Conservation (phyloP, 2,329 filamentous ascomycete species). For the Calonectria fujianensis region DNA sequence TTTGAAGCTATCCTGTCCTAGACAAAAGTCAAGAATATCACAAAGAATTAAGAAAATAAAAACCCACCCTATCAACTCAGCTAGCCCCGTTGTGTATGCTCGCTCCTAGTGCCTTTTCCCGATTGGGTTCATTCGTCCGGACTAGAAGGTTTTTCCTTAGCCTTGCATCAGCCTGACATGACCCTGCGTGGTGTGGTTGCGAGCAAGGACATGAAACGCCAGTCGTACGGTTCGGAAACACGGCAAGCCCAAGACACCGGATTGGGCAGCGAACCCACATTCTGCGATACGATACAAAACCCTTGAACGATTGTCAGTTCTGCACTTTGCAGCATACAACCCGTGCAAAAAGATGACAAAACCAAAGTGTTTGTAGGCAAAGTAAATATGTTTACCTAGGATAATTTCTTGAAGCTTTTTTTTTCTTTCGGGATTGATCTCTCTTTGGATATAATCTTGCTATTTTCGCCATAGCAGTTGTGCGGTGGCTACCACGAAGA, state of each 20-base stretch:
- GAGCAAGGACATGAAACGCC: constrained; percentile 48
- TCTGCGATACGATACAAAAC: neutral
- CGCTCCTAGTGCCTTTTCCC: neutral
- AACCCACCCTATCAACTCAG: neutral
- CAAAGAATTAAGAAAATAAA: constrained; percentile 7
- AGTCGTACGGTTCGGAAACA: constrained; percentile 34
- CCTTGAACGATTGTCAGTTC: neutral
- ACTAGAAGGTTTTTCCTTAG: neutral
- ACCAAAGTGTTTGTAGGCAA: too few relatives aligned
- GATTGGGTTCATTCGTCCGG: neutral
- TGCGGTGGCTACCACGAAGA: too few relatives aligned
- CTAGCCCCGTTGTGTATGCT: neutral
- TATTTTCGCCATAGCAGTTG: too few relatives aligned
- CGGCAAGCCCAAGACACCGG: constrained; percentile 1
- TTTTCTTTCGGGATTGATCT: too few relatives aligned
- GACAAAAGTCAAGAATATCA: neutral
- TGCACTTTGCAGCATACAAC: too few relatives aligned
- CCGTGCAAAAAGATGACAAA: too few relatives aligned
- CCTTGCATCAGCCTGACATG: constrained; percentile 30
- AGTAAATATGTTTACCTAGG: too few relatives aligned
- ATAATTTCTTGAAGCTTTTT: neutral
- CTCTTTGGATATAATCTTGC: too few relatives aligned
- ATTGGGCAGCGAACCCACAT: neutral
- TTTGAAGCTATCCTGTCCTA: neutral
- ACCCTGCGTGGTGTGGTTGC: constrained; percentile 39